Percentiles rank a stretch among this genome's conserved stretches.
Evolutionary conservation across 2,329 filamentous ascomycete genomes (phyloP).

Genomic region (Pseudocercospora eumusae): DNA sequence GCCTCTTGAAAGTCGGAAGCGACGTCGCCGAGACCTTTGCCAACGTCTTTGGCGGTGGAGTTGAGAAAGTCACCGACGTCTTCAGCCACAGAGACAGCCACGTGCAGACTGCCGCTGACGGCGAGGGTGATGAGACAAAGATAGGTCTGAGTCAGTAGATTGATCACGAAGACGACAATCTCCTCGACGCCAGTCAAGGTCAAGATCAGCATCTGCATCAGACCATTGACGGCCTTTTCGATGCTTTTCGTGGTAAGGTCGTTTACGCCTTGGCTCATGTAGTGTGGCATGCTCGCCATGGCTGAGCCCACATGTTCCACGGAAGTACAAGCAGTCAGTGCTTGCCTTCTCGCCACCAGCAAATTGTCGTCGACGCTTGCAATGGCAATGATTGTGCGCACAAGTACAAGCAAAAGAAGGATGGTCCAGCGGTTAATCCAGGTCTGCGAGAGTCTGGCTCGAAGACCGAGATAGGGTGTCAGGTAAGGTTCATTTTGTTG

Average conservation of each 20-base stretch:
- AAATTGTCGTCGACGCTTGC: slow-evolving; percentile 72
- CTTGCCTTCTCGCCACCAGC: slow-evolving; percentile 73
- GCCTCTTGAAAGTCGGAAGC: slow-evolving; percentile 47
- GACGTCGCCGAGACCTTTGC: slow-evolving; percentile 54
- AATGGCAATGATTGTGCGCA: slow-evolving; percentile 76
- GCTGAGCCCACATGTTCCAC: slow-evolving; percentile 91
- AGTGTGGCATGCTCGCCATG: slow-evolving; percentile 98
- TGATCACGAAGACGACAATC: slow-evolving; percentile 88
- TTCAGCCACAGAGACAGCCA: slow-evolving; percentile 63
- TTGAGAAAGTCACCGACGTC: slow-evolving; percentile 64
- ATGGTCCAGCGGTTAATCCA: slow-evolving; percentile 99
- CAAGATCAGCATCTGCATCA: slow-evolving; percentile 77
- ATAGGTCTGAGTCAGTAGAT: slow-evolving; percentile 87
- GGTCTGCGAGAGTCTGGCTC: slow-evolving; percentile 86
- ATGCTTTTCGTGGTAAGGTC: slow-evolving; percentile 77
- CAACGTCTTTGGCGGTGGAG: slow-evolving; percentile 59
- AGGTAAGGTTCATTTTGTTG: slow-evolving; percentile 67
- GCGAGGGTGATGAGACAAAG: slow-evolving; percentile 84
- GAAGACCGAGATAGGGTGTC: slow-evolving; percentile 90
- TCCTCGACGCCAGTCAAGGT: slow-evolving; percentile 81
- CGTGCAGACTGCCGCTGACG: slow-evolving; percentile 74
- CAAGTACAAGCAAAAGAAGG: slow-evolving; percentile 80
- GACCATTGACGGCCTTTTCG: slow-evolving; percentile 74
- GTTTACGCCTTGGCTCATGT: slow-evolving; percentile 86
- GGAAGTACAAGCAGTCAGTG: slow-evolving; percentile 83